Percentiles rank a stretch among this genome's conserved stretches.
Conservation (phyloP, 441 rosid species). For the Caryocar brasiliense region DNA sequence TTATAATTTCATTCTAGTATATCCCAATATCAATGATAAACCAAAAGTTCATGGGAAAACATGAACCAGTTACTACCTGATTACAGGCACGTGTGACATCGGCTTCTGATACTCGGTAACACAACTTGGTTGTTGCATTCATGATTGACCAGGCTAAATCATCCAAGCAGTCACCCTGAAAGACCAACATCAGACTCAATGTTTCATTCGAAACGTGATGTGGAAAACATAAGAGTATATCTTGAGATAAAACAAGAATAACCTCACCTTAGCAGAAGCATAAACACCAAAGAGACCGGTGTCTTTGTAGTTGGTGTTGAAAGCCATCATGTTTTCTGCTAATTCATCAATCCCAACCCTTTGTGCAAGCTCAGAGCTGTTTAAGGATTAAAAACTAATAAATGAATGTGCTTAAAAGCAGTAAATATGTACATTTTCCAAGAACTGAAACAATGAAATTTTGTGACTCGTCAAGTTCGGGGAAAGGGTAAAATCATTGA, state of each 20-base stretch:
- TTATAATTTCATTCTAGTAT: too few relatives aligned
- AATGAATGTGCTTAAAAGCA: not conserved
- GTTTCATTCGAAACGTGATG: too few relatives aligned
- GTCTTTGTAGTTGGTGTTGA: slow-evolving; percentile 97
- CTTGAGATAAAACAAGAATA: not conserved
- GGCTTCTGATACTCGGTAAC: slow-evolving; percentile 82
- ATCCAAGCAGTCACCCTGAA: slow-evolving; percentile 81
- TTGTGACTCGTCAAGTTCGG: not conserved
- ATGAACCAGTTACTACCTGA: slow-evolving; percentile 45
- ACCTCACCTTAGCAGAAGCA: slow-evolving; percentile 89
- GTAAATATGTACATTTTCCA: not conserved
- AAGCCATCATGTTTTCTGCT: slow-evolving; percentile 96
- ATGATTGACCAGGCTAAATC: slow-evolving; percentile 92
- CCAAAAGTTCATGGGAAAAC: not conserved
- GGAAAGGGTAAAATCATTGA: not conserved
- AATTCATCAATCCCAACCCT: slow-evolving; percentile 75
- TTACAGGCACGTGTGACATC: slow-evolving; percentile 94
- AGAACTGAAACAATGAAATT: not conserved
- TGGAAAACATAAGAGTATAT: not conserved
- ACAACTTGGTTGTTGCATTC: slow-evolving; percentile 70
- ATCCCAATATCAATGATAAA: not conserved
- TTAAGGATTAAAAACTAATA: slow-evolving; percentile 13
- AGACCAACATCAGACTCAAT: slow-evolving; percentile 9
- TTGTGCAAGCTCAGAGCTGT: slow-evolving; percentile 85
- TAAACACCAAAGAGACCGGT: slow-evolving; percentile 95